Evolutionary conservation across 2,329 filamentous ascomycete genomes (phyloP).

Genomic region (Diaporthe nobilis): DNA sequence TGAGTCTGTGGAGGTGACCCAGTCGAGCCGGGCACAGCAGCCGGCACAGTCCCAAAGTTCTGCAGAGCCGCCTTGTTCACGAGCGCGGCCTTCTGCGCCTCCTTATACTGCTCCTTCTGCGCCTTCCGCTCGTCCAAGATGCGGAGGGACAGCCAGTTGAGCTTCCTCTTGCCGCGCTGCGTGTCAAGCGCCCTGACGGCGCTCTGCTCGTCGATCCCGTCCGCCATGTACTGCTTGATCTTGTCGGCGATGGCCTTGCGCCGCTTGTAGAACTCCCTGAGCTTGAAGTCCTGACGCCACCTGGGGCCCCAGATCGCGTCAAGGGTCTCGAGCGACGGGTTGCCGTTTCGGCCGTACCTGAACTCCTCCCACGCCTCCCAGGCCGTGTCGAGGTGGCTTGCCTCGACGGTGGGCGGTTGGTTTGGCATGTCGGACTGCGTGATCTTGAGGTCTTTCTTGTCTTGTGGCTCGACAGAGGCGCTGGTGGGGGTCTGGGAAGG

Average conservation of each 20-base stretch:
- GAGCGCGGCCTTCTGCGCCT: conserved; percentile 41
- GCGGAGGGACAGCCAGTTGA: conserved; percentile 55
- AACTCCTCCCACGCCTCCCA: conserved; percentile 56
- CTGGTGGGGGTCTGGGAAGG: not conserved
- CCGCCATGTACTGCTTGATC: conserved; percentile 54
- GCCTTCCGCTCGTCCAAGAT: conserved; percentile 55
- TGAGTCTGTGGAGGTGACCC: not conserved
- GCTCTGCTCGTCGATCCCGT: conserved; percentile 53
- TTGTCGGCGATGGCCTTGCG: conserved; percentile 58
- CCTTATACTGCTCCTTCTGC: conserved; percentile 43
- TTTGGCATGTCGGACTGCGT: conserved; percentile 38
- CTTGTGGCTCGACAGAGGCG: conserved; percentile 2
- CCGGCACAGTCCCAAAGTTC: conserved; percentile 14
- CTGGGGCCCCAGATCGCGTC: conserved; percentile 53
- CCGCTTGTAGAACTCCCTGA: conserved; percentile 55
- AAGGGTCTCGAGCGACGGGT: conserved; percentile 53
- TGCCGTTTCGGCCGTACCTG: conserved; percentile 53
- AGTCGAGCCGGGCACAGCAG: not conserved
- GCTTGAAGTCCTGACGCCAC: conserved; percentile 55
- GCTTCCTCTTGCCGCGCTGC: conserved; percentile 53
- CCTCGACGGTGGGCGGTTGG: conserved; percentile 52
- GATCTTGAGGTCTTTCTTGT: conserved; percentile 36
- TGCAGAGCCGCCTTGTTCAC: conserved; percentile 39
- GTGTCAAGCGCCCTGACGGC: conserved; percentile 54
- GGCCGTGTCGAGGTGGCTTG: conserved; percentile 52